phyloP scores from a whole-genome alignment of 768 basidiomycete species.

The Leccinum longicurvipes region DNA sequence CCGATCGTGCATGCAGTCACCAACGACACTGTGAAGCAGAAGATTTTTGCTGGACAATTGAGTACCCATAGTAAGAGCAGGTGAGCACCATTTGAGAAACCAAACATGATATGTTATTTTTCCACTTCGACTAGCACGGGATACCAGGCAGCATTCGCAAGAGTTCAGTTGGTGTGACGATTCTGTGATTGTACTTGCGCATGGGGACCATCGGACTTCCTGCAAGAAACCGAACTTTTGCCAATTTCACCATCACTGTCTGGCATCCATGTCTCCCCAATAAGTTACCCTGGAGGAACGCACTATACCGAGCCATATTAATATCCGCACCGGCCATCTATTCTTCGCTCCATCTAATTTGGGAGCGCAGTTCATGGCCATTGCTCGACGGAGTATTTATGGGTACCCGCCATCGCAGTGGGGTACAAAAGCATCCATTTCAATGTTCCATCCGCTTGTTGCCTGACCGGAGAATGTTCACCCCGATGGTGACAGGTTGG shows the following conservation, averaged over 20 bases:
- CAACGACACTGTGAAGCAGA: too few species aligned
- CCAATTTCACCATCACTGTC: background rate
- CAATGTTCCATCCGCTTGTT: background rate
- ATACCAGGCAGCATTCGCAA: background rate
- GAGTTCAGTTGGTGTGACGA: background rate
- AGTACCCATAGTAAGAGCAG: too few species aligned
- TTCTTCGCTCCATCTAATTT: background rate
- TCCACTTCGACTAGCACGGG: background rate
- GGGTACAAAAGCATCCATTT: background rate
- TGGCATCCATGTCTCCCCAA: background rate
- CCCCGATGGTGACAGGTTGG: background rate
- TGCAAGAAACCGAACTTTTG: conserved; percentile 1
- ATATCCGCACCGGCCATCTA: background rate
- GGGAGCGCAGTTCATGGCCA: background rate
- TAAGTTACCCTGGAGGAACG: background rate
- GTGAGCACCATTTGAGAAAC: too few species aligned
- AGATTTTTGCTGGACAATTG: too few species aligned
- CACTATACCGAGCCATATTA: background rate
- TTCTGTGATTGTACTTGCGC: background rate
- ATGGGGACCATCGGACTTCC: background rate
- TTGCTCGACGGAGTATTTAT: conserved; percentile 10
- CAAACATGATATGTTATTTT: background rate
- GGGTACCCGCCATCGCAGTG: background rate
- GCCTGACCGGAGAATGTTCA: conserved; percentile 7
- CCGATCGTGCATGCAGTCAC: too few species aligned